Conservation (phyloP, 768 basidiomycete genomes). For the Termitomyces sp. region DNA sequence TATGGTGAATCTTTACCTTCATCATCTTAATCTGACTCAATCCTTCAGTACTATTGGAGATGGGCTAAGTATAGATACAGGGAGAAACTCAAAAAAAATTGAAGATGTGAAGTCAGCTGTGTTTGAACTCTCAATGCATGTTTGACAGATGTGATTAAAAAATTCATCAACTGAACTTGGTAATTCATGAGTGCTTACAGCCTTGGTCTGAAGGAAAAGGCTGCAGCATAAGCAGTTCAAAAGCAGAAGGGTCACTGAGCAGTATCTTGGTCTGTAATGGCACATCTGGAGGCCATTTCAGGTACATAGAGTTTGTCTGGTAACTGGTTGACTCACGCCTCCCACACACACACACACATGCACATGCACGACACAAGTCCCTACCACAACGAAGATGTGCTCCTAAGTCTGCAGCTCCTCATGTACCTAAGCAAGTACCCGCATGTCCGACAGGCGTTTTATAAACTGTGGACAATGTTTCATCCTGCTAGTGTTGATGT, state of each 20-base stretch:
- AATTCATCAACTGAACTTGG: not conserved
- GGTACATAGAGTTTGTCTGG: too few relatives aligned
- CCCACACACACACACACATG: too few relatives aligned
- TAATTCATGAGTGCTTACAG: constrained; percentile 25
- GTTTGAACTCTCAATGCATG: constrained; percentile 22
- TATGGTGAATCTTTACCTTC: constrained; percentile 29
- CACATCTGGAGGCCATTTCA: too few relatives aligned
- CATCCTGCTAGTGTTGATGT: constrained; percentile 66
- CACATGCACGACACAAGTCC: constrained; percentile 49
- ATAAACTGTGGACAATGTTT: constrained; percentile 79
- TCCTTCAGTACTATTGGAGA: too few relatives aligned
- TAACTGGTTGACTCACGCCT: too few relatives aligned
- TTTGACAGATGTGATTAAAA: not conserved
- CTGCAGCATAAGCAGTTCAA: constrained; percentile 32
- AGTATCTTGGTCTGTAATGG: constrained; percentile 30
- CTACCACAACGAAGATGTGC: constrained; percentile 92
- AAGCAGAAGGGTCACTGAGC: constrained; percentile 33
- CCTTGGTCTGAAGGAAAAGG: constrained; percentile 32
- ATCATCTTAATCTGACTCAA: too few relatives aligned
- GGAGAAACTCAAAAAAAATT: constrained; percentile 25
- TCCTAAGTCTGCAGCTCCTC: constrained; percentile 86
- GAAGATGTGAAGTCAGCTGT: not conserved
- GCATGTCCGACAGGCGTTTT: constrained; percentile 94
- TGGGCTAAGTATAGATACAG: constrained; percentile 33
- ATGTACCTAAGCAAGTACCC: constrained; percentile 98